Evolutionary conservation across 192 early-diverging fungal genomes (phyloP).

Genomic region (Podila epigama): DNA sequence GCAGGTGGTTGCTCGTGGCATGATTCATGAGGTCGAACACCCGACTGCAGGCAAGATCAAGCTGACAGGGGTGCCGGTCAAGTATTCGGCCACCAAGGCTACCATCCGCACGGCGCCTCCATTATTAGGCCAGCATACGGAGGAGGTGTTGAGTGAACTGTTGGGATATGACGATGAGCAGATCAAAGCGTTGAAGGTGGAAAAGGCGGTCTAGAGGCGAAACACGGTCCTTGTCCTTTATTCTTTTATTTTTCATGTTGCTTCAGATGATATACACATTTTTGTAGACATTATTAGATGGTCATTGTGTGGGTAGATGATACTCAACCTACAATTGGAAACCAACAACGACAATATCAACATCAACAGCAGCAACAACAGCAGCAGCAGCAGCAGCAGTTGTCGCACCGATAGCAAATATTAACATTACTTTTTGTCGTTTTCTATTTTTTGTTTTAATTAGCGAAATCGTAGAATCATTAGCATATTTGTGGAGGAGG

Average conservation of each 20-base stretch:
- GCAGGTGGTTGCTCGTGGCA: slow-evolving; percentile 67
- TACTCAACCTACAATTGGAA: too few relatives aligned
- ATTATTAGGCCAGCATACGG: slow-evolving; percentile 86
- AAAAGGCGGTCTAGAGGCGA: slow-evolving; percentile 40
- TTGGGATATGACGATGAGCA: slow-evolving; percentile 68
- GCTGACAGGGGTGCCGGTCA: slow-evolving; percentile 73
- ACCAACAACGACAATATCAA: too few relatives aligned
- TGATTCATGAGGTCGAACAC: slow-evolving; percentile 85
- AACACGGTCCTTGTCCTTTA: background rate
- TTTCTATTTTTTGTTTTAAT: background rate
- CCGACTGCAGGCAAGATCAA: slow-evolving; percentile 79
- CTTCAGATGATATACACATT: background rate
- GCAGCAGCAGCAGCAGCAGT: too few relatives aligned
- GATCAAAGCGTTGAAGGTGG: slow-evolving; percentile 54
- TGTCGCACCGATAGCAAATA: too few relatives aligned
- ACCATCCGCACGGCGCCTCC: slow-evolving; percentile 83
- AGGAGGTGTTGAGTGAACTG: slow-evolving; percentile 68
- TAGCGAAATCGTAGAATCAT: background rate
- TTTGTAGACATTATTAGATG: too few relatives aligned
- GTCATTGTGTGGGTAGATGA: too few relatives aligned
- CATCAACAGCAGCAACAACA: too few relatives aligned
- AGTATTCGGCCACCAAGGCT: slow-evolving; percentile 72
- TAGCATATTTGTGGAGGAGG: background rate
- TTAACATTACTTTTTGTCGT: background rate
- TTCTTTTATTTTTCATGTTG: background rate